phyloP scores from a whole-genome alignment of 208 protist genomes.

The Trichomonas gallinae region DNA sequence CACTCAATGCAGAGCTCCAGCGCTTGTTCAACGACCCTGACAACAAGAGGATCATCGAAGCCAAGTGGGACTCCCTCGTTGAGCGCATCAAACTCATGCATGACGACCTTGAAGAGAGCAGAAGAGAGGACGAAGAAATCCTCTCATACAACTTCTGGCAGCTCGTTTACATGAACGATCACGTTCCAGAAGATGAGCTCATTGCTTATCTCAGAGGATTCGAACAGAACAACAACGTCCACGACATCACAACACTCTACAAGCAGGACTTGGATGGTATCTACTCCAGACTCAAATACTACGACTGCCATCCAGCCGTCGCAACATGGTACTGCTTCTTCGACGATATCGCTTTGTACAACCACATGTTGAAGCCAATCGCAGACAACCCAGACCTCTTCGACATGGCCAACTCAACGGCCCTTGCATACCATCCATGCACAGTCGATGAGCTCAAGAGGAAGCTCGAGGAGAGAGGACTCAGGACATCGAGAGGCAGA shows the following conservation, averaged over 20 bases:
- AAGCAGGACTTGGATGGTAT: not conserved
- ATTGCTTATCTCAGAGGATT: not conserved
- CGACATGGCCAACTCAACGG: not conserved
- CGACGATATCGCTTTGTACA: not conserved
- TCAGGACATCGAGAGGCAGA: not conserved
- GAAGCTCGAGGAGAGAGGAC: not conserved
- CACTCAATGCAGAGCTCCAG: not conserved
- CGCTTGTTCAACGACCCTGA: not conserved
- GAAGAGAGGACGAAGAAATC: not conserved
- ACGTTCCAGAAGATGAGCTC: not conserved
- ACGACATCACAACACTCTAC: not conserved
- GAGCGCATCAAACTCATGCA: not conserved
- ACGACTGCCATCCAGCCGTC: not conserved
- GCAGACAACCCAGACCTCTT: not conserved
- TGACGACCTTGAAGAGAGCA: not conserved
- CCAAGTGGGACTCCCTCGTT: not conserved
- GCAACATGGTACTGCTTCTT: not conserved
- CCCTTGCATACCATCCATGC: not conserved
- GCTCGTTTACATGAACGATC: not conserved
- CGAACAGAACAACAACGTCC: not conserved
- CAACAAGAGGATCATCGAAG: not conserved
- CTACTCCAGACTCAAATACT: not conserved
- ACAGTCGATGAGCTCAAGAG: not conserved
- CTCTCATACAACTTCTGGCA: not conserved
- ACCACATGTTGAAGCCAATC: not conserved